These are phyloP conservation scores for Alternaria postmessia DNA, from an alignment of 2,329 filamentous ascomycete genomes.

Conservation along the genomic window DNA sequence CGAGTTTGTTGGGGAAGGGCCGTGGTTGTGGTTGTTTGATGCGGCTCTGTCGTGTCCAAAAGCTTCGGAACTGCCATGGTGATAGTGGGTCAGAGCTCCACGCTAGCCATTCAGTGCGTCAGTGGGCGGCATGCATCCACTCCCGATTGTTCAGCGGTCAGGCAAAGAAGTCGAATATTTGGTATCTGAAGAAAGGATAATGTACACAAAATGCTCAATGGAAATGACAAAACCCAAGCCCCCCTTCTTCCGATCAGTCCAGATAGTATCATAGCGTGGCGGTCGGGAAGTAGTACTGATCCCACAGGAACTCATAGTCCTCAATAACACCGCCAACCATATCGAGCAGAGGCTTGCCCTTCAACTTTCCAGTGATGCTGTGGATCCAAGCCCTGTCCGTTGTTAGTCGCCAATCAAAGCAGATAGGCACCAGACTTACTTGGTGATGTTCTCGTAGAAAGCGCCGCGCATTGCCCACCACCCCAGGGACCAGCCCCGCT, in stretches of 20 bases:
- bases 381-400: conserved; percentile 66
- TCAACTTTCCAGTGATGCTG: conserved; percentile 74
- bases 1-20: conserved; percentile 23
- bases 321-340: conserved; percentile 87
- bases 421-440: conserved; percentile 53
- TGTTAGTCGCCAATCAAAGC: conserved; percentile 25
- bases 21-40: conserved; percentile 40
- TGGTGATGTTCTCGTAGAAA: conserved; percentile 91
- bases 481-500: conserved; percentile 86
- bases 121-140: conserved; percentile 9
- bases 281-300: conserved; percentile 91
- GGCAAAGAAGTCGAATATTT: conserved; percentile 6
- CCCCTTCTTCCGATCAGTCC: conserved; percentile 2
- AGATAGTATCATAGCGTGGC: conserved; percentile 59
- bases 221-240: not conserved
- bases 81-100: conserved; percentile 28
- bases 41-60: conserved; percentile 47
- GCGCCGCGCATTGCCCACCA: conserved; percentile 99
- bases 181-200: conserved; percentile 33
- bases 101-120: conserved; percentile 28
- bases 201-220: conserved; percentile 8
- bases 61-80: conserved; percentile 36
- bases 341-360: conserved; percentile 76
- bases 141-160: not conserved
- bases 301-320: conserved; percentile 98